A percentile compares a stretch with the other conserved stretches of the same genome.
phyloP scores from a whole-genome alignment of 805 yeast genomes.

The Kazachstania psychrophila region DNA sequence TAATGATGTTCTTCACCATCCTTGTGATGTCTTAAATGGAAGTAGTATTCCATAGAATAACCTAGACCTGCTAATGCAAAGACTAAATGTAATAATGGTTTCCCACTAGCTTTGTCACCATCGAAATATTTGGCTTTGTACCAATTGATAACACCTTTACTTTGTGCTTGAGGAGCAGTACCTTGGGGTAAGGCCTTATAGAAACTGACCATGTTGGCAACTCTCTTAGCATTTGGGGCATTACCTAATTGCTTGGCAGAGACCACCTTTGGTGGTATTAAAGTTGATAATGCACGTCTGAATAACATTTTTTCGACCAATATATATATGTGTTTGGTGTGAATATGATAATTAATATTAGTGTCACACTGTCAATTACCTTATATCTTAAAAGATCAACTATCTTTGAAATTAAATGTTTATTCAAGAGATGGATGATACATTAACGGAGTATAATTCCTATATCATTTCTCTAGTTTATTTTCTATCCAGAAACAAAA shows the following conservation, averaged over 20 bases:
- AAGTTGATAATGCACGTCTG: constrained; percentile 88
- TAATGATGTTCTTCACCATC: constrained; percentile 28
- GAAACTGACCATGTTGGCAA: constrained; percentile 89
- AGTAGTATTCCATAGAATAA: constrained; percentile 86
- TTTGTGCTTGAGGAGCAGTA: constrained; percentile 59
- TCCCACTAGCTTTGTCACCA: constrained; percentile 75
- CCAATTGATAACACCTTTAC: constrained; percentile 54
- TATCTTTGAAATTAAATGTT: background rate
- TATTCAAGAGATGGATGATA: background rate
- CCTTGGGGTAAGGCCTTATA: constrained; percentile 96
- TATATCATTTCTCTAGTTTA: too few relatives aligned
- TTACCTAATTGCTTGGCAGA: constrained; percentile 92
- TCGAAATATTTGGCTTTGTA: constrained; percentile 82
- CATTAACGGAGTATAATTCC: too few relatives aligned
- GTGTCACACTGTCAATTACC: too few relatives aligned
- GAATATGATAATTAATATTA: too few relatives aligned
- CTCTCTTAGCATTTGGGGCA: constrained; percentile 94
- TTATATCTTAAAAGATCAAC: too few relatives aligned
- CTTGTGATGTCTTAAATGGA: constrained; percentile 68
- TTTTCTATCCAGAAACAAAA: too few relatives aligned
- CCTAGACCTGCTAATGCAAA: constrained; percentile 62
- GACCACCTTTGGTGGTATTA: constrained; percentile 98
- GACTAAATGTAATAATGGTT: constrained; percentile 73
- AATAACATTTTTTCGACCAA: constrained; percentile 37
- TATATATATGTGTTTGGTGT: background rate